Base-by-base conservation (phyloP, 1,139 yeast species). In the Taphrina betulina region DNA sequence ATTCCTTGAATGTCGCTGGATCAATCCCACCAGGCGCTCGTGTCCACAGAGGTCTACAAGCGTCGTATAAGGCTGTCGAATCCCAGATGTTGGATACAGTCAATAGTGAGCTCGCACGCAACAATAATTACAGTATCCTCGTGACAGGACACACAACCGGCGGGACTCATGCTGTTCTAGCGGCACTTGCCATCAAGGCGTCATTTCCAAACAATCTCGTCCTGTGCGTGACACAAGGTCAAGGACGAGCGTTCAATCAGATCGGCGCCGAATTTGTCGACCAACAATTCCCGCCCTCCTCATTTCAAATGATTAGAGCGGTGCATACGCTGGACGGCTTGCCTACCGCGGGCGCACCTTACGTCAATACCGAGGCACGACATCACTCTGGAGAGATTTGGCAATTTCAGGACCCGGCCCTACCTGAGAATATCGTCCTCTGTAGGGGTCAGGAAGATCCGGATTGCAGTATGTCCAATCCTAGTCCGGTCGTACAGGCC, bases 311-410 rank as follows among this genome's bases (percentile, higher is more conserved):
- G 54, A 22, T 50, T 20, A 22, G 54, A 7, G 54, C 54, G 20
- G 54, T 40, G 12, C 54, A 50, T 16, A 14, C 46, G 5, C 34
- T 31, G n/a, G 54, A 50, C 33, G 46, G 54, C 17, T 22, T 50
- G 10, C 41, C 46, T 20, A 22, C 36, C 19, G 46, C 41, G 10
- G 44, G 33, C 24, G 29, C 23, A 1, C 46, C 46, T n/a, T 50
- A 26, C 8, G 46, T 40, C 46, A 43, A 43, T 16, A 29, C n/a
- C 1, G 48, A 43, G 8, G 48, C 48, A 2, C 5, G 5, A 2
- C 54, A 50, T 24, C 54, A 50, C 34, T 10, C 44, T 3, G 46
- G 46, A n/a, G 54, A 50, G 31, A 42, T 50, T 2, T 50, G 54
- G 54, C 54, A 50, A n/a, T 50, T 38, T 17, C 24, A 20, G 10